Conservation (phyloP, 768 basidiomycete genomes). For the Gloeostereum incarnatum region DNA sequence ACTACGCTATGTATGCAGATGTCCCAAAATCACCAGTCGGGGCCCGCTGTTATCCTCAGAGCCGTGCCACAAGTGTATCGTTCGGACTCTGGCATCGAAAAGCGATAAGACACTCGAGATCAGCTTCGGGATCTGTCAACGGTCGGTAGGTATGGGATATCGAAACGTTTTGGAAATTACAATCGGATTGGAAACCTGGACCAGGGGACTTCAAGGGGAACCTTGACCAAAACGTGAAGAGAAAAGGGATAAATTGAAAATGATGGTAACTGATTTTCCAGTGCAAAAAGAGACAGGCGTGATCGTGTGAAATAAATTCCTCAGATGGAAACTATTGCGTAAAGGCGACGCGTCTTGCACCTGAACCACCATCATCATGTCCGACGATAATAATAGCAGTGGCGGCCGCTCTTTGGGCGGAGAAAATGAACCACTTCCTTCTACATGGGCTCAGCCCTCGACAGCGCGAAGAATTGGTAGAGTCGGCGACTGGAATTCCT, state of each 20-base stretch:
- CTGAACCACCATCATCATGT: slow-evolving; percentile 20
- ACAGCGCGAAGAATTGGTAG: slow-evolving; percentile 36
- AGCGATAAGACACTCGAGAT: too few relatives aligned
- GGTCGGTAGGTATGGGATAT: too few relatives aligned
- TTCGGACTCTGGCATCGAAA: too few relatives aligned
- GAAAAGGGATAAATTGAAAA: neutral
- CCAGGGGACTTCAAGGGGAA: too few relatives aligned
- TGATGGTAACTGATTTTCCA: neutral
- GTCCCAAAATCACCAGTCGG: too few relatives aligned
- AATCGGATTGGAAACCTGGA: too few relatives aligned
- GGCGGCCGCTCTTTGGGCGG: slow-evolving; percentile 42
- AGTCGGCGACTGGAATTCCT: slow-evolving; percentile 38
- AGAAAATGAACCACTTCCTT: slow-evolving; percentile 38
- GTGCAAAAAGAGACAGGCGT: neutral
- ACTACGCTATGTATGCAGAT: too few relatives aligned
- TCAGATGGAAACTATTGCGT: neutral
- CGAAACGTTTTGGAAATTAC: too few relatives aligned
- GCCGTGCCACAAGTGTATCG: too few relatives aligned
- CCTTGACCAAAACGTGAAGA: neutral
- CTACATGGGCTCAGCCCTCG: slow-evolving; percentile 31
- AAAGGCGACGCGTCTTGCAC: neutral
- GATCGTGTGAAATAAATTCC: neutral
- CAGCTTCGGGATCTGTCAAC: too few relatives aligned
- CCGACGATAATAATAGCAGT: slow-evolving; percentile 21
- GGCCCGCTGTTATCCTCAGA: too few relatives aligned